Conservation (phyloP, 495 filamentous ascomycete species). For the Aspergillus incahuasiensis region DNA sequence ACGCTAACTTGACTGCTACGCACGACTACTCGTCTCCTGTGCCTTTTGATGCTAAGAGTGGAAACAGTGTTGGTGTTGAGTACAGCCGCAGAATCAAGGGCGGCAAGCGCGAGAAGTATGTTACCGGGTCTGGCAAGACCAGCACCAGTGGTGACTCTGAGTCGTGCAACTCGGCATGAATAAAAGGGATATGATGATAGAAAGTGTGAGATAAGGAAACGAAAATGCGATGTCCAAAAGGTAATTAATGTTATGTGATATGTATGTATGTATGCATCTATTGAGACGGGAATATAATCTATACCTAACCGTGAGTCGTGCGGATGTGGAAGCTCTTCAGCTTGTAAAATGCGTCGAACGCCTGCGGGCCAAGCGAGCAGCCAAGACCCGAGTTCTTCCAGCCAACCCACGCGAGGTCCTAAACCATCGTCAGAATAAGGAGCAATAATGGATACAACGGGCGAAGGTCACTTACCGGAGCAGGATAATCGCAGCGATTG, state of each 20-base stretch:
- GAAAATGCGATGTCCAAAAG: conserved; percentile 26
- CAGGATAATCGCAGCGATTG: conserved; percentile 90
- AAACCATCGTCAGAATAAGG: conserved; percentile 19
- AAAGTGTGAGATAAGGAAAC: not conserved
- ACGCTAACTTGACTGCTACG: conserved; percentile 21
- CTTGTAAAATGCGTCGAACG: conserved; percentile 92
- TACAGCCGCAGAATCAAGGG: conserved; percentile 17
- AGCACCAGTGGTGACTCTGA: not conserved
- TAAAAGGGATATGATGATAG: not conserved
- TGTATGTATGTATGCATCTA: not conserved
- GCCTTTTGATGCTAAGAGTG: conserved; percentile 21
- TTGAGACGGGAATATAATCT: conserved; percentile 57
- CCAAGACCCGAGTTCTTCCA: conserved; percentile 97
- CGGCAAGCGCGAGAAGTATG: conserved; percentile 11
- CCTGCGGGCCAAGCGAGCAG: conserved; percentile 80
- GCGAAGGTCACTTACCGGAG: conserved; percentile 60
- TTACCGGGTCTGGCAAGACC: conserved; percentile 1
- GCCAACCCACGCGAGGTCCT: conserved; percentile 97
- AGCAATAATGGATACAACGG: not conserved
- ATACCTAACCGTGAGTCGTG: conserved; percentile 36
- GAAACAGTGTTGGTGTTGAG: conserved; percentile 16
- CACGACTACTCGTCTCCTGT: conserved; percentile 41
- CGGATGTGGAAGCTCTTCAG: conserved; percentile 95
- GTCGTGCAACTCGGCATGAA: not conserved
- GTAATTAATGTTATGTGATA: not conserved